Evolutionary conservation across 176 grass and related monocot species (phyloP), one percentile per base, ranked within the genome.

Genomic region (Alloteropsis semialata): DNA sequence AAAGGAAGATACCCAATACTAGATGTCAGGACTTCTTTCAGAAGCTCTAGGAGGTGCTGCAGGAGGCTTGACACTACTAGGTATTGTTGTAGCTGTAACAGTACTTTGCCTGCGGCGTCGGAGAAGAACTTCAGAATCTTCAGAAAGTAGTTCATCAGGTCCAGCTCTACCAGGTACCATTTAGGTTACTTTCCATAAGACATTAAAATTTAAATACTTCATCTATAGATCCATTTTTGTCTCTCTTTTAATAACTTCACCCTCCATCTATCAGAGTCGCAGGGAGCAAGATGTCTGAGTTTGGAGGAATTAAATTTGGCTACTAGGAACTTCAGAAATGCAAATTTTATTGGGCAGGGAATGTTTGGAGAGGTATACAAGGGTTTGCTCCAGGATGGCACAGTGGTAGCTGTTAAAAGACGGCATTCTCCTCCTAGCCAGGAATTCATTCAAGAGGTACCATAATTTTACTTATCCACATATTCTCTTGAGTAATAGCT

Each of bases 291-390:
- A 81, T 81, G 67, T 57, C 71, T 99, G 72, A 85, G 60, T 50
- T 59, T 99, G 34, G 80, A 94, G 87, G 96, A 99, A 84, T 69
- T 99, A 84, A 89, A 56, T 78, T 67, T 80, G 30, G 96, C 91
- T 54, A 96, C 96, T 75, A 99, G 84, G 70, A 87, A 92, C 70
- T 99, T 99, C 80, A 72, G 65, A 71, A 76, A 45, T 84, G 75
- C 60, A 24, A 99, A 92, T 79, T 83, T 92, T 27, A 90, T 99
- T 69, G 96, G 96, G 43, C 75, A 70, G 81, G 96, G 96, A 69
- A 92, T 82, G 77, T 99, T 99, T 69, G 96, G 96, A 74, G 91
- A 96, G 69, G 97, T 94, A 21, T 93, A 89, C 82, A 99, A 99
- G 73, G 93, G 97, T 63, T 86, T 99, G 74, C 93, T 99, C 38